These are phyloP conservation scores for Backusella luteola DNA, from an alignment of 192 early-diverging fungal species.

Conservation along the genomic window DNA sequence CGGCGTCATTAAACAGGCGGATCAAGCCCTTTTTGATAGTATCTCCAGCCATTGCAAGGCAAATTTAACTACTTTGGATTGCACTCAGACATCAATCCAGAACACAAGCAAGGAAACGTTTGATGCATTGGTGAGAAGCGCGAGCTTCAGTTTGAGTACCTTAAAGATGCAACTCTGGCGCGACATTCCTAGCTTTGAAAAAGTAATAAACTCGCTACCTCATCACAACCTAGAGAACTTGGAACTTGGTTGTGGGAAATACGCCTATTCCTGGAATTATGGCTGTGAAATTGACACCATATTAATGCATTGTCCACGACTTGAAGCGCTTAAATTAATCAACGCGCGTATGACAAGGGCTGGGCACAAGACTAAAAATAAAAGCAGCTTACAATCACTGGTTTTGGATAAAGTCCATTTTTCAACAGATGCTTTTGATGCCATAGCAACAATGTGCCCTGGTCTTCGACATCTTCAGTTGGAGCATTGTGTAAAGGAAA, in stretches of 20 bases:
- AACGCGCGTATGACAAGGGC: background rate
- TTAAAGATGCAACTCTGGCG: conserved; percentile 1
- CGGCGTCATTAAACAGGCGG: background rate
- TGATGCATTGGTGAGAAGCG: background rate
- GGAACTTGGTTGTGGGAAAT: background rate
- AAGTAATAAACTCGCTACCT: background rate
- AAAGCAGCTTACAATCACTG: background rate
- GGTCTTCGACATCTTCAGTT: background rate
- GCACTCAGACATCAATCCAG: background rate
- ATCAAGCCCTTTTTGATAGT: background rate
- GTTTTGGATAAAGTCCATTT: background rate
- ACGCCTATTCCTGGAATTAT: background rate
- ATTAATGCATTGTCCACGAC: background rate
- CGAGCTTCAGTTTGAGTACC: background rate
- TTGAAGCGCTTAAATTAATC: background rate
- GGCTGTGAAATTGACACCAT: background rate
- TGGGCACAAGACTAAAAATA: background rate
- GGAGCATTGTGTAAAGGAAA: background rate
- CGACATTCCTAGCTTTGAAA: background rate
- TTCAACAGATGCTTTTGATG: background rate
- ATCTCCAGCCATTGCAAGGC: background rate
- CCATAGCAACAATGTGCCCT: background rate
- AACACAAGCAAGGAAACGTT: background rate
- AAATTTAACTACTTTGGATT: background rate
- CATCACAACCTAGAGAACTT: background rate